Evolutionary conservation across 306 rosid species (phyloP).

Genomic region (Betula pendula): DNA sequence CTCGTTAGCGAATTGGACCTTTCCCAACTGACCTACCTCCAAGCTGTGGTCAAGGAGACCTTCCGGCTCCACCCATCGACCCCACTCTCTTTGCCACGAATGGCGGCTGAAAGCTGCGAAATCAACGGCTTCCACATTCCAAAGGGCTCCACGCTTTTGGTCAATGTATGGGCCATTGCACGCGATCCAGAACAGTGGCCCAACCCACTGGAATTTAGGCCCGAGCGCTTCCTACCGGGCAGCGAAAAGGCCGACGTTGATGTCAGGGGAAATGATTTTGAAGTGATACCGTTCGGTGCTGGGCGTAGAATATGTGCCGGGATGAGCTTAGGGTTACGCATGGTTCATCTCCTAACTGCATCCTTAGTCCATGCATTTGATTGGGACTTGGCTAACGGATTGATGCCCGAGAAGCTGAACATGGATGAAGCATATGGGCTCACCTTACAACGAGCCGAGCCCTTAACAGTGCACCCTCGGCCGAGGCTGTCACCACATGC

Average conservation of each 20-base stretch:
- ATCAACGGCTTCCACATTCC: slow-evolving; percentile 62
- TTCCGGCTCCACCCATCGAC: slow-evolving; percentile 89
- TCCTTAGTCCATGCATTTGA: slow-evolving; percentile 58
- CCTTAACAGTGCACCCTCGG: slow-evolving; percentile 47
- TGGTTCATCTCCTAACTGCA: slow-evolving; percentile 55
- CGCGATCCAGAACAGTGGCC: slow-evolving; percentile 70
- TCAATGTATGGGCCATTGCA: slow-evolving; percentile 75
- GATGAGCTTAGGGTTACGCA: slow-evolving; percentile 57
- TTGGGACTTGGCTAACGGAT: slow-evolving; percentile 57
- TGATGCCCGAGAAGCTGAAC: slow-evolving; percentile 40
- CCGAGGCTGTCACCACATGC: slow-evolving; percentile 43
- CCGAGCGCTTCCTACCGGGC: slow-evolving; percentile 65
- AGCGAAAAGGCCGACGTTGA: slow-evolving; percentile 62
- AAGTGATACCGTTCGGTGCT: slow-evolving; percentile 76
- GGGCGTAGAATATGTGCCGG: slow-evolving; percentile 84
- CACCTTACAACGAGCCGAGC: slow-evolving; percentile 60
- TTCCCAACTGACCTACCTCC: slow-evolving; percentile 52
- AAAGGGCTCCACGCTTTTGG: slow-evolving; percentile 70
- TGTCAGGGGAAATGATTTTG: slow-evolving; percentile 68
- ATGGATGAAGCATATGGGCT: slow-evolving; percentile 85
- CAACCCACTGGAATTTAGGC: slow-evolving; percentile 57
- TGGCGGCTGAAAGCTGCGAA: slow-evolving; percentile 52
- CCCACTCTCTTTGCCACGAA: slow-evolving; percentile 76
- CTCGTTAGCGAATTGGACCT: slow-evolving; percentile 56
- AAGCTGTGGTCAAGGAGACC: slow-evolving; percentile 78